Percentiles rank a stretch among this genome's conserved stretches.
Conservation (phyloP, 2,329 filamentous ascomycete genomes). For the Rutstroemia sp. region DNA sequence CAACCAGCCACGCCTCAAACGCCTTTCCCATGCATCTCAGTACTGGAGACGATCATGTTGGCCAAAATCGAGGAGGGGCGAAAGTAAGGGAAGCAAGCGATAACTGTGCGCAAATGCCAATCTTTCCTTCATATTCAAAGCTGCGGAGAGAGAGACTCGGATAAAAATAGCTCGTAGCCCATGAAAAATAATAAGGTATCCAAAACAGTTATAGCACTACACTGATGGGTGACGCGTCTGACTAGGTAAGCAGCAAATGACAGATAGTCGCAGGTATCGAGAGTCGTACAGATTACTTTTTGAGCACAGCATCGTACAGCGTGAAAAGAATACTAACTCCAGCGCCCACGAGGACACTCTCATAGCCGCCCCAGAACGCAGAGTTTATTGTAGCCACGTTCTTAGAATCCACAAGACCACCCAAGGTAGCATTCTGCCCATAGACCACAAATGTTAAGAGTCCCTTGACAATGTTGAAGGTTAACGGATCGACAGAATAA, state of each 20-base stretch:
- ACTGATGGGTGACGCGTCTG: not conserved
- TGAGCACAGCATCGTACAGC: slow-evolving; percentile 71
- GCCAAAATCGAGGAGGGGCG: slow-evolving; percentile 6
- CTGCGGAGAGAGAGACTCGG: not conserved
- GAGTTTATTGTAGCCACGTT: slow-evolving; percentile 56
- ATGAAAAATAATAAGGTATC: not conserved
- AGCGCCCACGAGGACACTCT: slow-evolving; percentile 60
- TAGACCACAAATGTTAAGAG: slow-evolving; percentile 77
- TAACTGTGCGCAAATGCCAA: not conserved
- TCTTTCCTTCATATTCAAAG: not conserved
- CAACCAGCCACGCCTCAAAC: slow-evolving; percentile 6
- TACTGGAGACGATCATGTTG: slow-evolving; percentile 9
- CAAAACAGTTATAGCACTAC: not conserved
- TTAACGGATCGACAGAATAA: slow-evolving; percentile 72
- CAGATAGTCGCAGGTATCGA: not conserved
- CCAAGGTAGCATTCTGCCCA: slow-evolving; percentile 54
- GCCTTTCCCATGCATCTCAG: slow-evolving; percentile 5
- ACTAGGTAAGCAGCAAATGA: not conserved
- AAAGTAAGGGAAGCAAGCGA: slow-evolving; percentile 4
- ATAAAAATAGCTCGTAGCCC: not conserved
- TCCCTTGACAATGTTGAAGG: slow-evolving; percentile 85
- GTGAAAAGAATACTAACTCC: slow-evolving; percentile 61
- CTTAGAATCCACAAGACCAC: slow-evolving; percentile 51
- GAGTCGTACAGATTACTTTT: slow-evolving; percentile 41
- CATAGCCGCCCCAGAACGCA: slow-evolving; percentile 64